Evolutionary conservation across 352 stramenopile species (phyloP).

Genomic region (Pythium guiyangense): DNA sequence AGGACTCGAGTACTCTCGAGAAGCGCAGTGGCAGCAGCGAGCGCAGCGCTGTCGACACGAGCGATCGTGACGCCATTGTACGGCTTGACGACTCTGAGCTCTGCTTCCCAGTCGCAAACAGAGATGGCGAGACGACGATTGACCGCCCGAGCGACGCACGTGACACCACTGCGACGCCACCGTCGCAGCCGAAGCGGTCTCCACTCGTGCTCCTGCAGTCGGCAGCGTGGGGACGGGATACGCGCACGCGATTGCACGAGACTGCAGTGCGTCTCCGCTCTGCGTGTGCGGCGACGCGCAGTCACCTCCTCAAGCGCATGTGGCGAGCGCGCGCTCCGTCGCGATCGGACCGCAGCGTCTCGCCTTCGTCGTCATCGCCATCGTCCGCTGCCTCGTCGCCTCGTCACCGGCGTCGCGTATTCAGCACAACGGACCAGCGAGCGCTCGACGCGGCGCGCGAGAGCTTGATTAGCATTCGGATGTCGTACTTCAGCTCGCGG

Average conservation of each 20-base stretch:
- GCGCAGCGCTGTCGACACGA: background rate
- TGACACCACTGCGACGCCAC: background rate
- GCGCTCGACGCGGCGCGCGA: background rate
- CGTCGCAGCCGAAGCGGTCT: background rate
- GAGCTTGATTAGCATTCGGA: constrained; percentile 11
- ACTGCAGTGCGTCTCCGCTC: constrained; percentile 1
- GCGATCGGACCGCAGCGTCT: background rate
- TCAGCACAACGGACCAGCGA: background rate
- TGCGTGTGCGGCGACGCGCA: constrained; percentile 5
- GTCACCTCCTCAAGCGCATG: background rate
- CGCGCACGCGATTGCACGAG: constrained; percentile 7
- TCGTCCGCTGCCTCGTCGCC: background rate
- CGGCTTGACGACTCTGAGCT: too few species aligned
- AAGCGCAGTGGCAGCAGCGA: background rate
- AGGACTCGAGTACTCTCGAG: background rate
- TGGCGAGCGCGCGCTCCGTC: too few species aligned
- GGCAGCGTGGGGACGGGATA: background rate
- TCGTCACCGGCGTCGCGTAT: background rate
- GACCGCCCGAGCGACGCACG: too few species aligned
- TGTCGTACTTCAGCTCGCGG: constrained; percentile 12
- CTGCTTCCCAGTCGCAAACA: too few species aligned
- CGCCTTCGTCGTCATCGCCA: background rate
- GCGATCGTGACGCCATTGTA: too few species aligned
- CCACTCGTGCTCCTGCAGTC: background rate
- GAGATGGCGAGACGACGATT: too few species aligned